Evolutionary conservation across 306 rosid genomes (phyloP), one percentile per base, ranked within the genome.

Genomic region (Cucumis hystrix): DNA sequence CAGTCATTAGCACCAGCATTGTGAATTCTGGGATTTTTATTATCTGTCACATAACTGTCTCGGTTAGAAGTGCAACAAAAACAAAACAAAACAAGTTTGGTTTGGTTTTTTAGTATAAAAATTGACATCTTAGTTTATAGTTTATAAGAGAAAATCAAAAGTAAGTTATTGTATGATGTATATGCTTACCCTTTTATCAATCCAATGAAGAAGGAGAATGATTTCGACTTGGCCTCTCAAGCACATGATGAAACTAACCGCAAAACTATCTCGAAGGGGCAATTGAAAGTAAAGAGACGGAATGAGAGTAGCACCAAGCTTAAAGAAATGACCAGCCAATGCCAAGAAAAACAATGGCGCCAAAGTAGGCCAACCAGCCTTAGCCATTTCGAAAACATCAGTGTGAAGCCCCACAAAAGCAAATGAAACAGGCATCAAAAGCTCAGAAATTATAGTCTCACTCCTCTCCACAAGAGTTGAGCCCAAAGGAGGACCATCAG

Each of bases 401-500:
- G 80, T 79, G 8, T 18, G 12, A 25, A 83, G 75, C 28, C 98
- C 98, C 1, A 92, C 73, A 75, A 86, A 0, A 15, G 88, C 74
- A 77, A 77, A 94, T 2, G 94, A 37, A 83, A 89, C 80, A 3
- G 98, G 98, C 79, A 92, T 51, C 10, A 92, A 76, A 37, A 94
- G 4, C 0, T 94, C 90, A 10, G 17, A 40, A 23, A 85, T 61
- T 55, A 94, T 52, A 1, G 87, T 83, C 74, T 87, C 83, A 4
- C 75, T 40, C 65, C 72, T 87, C 9, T 87, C 83, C 5, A 87
- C 87, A 0, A 94, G 23, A 0, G 88, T 75, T 7, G 89, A 72
- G 2, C 97, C 97, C 35, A 94, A 79, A 1, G 89, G 87, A 16
- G 97, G 98, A 10, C 97, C 96, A 59, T 89, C 92, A 0, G 97